phyloP scores from a whole-genome alignment of 306 rosid genomes.

The Elaeagnus macrophylla region DNA sequence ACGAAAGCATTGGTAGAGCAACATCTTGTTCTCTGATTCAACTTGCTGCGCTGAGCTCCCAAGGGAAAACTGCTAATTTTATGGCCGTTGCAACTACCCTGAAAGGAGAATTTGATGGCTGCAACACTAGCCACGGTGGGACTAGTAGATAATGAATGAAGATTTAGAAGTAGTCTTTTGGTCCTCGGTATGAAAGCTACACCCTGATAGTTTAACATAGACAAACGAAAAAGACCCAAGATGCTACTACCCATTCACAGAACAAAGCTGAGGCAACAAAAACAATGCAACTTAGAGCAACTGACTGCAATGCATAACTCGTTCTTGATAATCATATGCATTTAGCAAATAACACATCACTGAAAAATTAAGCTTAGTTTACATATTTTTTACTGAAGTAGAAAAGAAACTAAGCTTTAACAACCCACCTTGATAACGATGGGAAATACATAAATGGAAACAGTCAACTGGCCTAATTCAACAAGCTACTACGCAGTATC shows the following conservation, averaged over 20 bases:
- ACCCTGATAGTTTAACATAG: conserved; percentile 31
- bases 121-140: conserved; percentile 4
- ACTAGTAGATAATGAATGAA: conserved; percentile 27
- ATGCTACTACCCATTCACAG: conserved; percentile 31
- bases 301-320: not conserved
- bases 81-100: conserved; percentile 12
- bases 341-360: too few relatives aligned
- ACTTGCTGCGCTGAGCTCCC: conserved; percentile 20
- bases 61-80: conserved; percentile 15
- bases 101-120: conserved; percentile 13
- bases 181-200: conserved; percentile 17
- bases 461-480: too few relatives aligned
- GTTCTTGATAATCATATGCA: too few relatives aligned
- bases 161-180: conserved; percentile 12
- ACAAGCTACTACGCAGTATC: too few relatives aligned
- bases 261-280: not conserved
- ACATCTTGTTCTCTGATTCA: conserved; percentile 24
- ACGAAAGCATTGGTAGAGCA: conserved; percentile 47
- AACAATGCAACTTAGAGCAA: conserved; percentile 2
- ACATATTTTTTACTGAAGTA: too few relatives aligned
- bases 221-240: conserved; percentile 30
- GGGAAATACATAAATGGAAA: too few relatives aligned
- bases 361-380: too few relatives aligned
- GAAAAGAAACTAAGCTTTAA: too few relatives aligned
- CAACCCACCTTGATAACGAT: too few relatives aligned